Conservation (phyloP, 345 rosid species). For the Dipteronia dyeriana region DNA sequence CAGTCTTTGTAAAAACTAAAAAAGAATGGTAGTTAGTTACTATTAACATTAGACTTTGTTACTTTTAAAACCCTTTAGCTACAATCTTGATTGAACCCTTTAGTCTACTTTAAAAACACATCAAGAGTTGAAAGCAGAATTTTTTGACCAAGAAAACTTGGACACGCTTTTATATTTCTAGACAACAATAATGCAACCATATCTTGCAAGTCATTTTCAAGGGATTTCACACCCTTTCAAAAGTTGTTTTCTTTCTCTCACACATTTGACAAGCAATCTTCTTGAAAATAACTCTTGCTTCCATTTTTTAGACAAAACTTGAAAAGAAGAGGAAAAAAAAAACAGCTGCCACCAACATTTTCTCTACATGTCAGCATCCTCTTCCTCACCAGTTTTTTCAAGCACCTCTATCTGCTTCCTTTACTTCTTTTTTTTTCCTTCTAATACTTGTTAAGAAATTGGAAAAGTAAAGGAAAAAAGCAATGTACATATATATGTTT, state of each 20-base stretch:
- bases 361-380: not conserved
- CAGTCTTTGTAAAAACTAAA: too few relatives aligned
- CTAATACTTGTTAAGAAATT: not conserved
- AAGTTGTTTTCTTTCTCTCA: not conserved
- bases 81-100: not conserved
- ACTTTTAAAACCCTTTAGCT: too few relatives aligned
- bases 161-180: not conserved
- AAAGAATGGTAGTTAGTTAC: too few relatives aligned
- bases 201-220: slow-evolving; percentile 34
- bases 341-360: not conserved
- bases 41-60: too few relatives aligned
- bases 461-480: not conserved
- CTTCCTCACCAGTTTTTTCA: not conserved
- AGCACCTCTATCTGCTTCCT: not conserved
- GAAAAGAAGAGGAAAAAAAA: not conserved
- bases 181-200: slow-evolving; percentile 8
- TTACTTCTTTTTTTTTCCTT: not conserved
- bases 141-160: not conserved
- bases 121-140: not conserved
- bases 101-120: not conserved
- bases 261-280: slow-evolving; percentile 23
- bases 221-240: slow-evolving; percentile 13
- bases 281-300: slow-evolving; percentile 33
- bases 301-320: slow-evolving; percentile 24
- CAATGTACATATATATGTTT: slow-evolving; percentile 15